Evolutionary conservation across 305 asterid species (phyloP).

Genomic region (Fraxinus paxiana): DNA sequence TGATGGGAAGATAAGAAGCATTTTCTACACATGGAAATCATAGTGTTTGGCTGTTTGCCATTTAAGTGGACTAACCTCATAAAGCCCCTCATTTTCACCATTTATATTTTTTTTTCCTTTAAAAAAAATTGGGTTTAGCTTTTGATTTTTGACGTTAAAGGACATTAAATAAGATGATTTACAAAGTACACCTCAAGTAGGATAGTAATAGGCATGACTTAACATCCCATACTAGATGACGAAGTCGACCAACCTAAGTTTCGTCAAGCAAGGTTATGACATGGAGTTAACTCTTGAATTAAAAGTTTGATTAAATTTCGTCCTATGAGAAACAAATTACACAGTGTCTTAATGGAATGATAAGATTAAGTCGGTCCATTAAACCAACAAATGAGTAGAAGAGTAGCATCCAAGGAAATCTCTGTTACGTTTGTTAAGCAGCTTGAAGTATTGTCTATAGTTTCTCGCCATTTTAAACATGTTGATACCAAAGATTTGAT

Average conservation of each 20-base stretch:
- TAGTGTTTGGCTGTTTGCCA: constrained; percentile 98
- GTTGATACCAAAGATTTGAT: too few relatives aligned
- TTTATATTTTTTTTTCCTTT: neutral
- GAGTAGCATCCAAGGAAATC: neutral
- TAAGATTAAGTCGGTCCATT: neutral
- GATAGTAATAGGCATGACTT: neutral
- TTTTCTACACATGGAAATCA: constrained; percentile 48
- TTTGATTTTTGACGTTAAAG: neutral
- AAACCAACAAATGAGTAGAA: neutral
- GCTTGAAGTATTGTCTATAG: too few relatives aligned
- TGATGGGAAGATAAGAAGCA: constrained; percentile 73
- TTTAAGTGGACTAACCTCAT: constrained; percentile 38
- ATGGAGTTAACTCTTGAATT: neutral
- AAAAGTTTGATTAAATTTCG: neutral
- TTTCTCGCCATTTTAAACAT: too few relatives aligned
- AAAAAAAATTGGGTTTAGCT: neutral
- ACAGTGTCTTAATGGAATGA: neutral
- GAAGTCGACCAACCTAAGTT: neutral
- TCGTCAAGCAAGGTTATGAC: neutral
- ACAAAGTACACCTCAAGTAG: neutral
- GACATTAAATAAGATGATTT: neutral
- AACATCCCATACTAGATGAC: neutral
- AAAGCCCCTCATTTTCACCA: neutral
- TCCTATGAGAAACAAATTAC: neutral
- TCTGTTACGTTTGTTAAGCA: too few relatives aligned